A percentile compares a stretch with the other conserved stretches of the same genome.
These are phyloP conservation scores for Colletotrichum sp. DNA, from an alignment of 2,329 filamentous ascomycete genomes.

Conservation along the genomic window DNA sequence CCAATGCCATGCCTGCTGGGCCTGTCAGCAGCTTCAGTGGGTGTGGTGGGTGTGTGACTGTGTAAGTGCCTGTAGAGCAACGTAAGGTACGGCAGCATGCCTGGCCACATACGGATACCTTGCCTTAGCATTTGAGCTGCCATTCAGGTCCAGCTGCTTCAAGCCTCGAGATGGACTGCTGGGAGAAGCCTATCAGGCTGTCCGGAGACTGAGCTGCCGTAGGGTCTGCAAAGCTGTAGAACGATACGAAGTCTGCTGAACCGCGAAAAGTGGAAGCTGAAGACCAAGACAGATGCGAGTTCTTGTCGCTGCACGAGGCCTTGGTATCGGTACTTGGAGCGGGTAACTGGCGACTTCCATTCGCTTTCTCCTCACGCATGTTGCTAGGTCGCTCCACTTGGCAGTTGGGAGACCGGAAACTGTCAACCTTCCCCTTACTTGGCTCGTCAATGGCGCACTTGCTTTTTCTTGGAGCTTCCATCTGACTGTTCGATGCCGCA, in stretches of 20 bases:
- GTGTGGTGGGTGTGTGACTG: neutral
- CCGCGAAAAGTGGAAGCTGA: neutral
- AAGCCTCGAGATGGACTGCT: neutral
- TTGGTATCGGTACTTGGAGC: neutral
- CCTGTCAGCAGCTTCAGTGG: neutral
- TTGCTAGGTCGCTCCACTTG: neutral
- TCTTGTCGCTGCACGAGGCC: neutral
- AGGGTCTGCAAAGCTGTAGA: neutral
- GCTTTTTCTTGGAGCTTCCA: neutral
- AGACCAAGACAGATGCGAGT: neutral
- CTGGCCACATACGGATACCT: neutral
- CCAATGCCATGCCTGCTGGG: neutral
- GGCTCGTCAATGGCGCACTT: neutral
- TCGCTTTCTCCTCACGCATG: neutral
- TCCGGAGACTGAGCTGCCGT: neutral
- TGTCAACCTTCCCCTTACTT: neutral
- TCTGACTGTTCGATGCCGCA: constrained; percentile 16
- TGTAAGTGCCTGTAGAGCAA: neutral
- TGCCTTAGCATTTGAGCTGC: neutral
- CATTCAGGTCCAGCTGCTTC: neutral
- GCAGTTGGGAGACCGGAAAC: neutral
- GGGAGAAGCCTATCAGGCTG: neutral
- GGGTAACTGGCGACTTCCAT: neutral
- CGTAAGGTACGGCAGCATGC: neutral
- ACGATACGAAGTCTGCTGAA: neutral